These are phyloP conservation scores for Quercus mongolica DNA, from an alignment of 306 rosid genomes.

Conservation along the genomic window DNA sequence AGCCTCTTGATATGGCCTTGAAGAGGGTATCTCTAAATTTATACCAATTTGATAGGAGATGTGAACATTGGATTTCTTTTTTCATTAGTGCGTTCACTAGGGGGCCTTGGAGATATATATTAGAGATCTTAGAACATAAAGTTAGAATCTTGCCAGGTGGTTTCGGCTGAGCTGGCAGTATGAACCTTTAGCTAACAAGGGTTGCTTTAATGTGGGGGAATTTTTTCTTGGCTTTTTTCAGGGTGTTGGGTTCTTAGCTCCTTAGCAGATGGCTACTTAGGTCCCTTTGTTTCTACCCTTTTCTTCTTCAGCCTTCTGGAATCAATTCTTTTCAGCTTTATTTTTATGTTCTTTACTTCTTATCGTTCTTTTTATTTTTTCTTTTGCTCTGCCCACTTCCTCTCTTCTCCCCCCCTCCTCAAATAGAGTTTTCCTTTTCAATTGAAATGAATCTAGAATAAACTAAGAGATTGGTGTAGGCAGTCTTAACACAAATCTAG, in stretches of 20 bases:
- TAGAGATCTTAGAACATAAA: not conserved
- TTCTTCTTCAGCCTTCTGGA: not conserved
- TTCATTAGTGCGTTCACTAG: not conserved
- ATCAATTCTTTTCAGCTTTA: not conserved
- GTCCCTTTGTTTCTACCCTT: not conserved
- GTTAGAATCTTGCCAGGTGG: not conserved
- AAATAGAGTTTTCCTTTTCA: too few species aligned
- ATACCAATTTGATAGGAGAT: not conserved
- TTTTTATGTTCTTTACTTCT: not conserved
- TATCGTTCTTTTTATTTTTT: not conserved
- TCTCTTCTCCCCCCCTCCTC: too few species aligned
- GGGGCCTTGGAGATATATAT: not conserved
- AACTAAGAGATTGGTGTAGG: too few species aligned
- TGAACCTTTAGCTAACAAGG: too few species aligned
- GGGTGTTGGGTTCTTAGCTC: not conserved
- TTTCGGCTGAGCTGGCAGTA: too few species aligned
- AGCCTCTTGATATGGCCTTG: not conserved
- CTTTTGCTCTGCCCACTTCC: not conserved
- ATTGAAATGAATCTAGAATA: too few species aligned
- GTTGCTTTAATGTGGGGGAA: too few species aligned
- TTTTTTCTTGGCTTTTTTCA: too few species aligned
- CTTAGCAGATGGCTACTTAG: not conserved
- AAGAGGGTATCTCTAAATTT: not conserved
- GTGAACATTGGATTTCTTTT: not conserved
- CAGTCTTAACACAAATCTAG: too few species aligned